These are phyloP conservation scores for Amoebophrya sp. DNA, from an alignment of 169 alveolate species.

Conservation along the genomic window DNA sequence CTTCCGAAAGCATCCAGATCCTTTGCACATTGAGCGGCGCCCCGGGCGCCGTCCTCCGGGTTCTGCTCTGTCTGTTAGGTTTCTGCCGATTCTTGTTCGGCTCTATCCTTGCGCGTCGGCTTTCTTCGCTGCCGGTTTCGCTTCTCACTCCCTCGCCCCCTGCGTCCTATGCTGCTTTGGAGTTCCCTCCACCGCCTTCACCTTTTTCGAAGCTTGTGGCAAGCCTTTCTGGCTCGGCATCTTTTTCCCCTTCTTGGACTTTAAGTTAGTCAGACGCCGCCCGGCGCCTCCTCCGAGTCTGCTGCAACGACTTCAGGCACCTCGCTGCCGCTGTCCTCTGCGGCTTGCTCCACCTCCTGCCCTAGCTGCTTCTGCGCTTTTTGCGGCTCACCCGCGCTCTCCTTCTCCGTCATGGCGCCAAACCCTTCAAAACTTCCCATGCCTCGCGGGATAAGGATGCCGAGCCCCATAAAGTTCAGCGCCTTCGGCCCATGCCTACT, in stretches of 20 bases:
- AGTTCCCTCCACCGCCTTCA: not conserved
- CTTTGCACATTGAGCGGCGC: not conserved
- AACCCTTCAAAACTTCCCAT: not conserved
- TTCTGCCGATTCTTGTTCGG: too few relatives aligned
- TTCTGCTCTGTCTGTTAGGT: too few relatives aligned
- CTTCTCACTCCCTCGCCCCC: too few relatives aligned
- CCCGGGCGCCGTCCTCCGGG: too few relatives aligned
- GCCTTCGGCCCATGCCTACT: not conserved
- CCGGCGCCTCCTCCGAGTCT: too few relatives aligned
- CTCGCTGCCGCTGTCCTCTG: not conserved
- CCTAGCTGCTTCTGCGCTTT: not conserved
- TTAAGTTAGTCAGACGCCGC: too few relatives aligned
- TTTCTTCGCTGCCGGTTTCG: too few relatives aligned
- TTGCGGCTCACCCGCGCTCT: not conserved
- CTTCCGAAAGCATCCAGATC: not conserved
- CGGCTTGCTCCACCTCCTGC: not conserved
- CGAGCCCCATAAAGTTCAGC: not conserved
- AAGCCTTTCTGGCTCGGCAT: not conserved
- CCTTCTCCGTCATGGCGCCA: not conserved
- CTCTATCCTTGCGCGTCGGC: too few relatives aligned
- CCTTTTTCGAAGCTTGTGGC: not conserved
- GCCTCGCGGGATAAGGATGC: not conserved
- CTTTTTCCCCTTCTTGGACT: too few relatives aligned
- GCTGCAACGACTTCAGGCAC: not conserved
- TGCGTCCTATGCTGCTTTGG: too few relatives aligned